Percentiles rank a stretch among this genome's conserved stretches.
These are phyloP conservation scores for Sporothrix brasiliensis DNA, from an alignment of 2,329 filamentous ascomycete genomes.

Conservation along the genomic window DNA sequence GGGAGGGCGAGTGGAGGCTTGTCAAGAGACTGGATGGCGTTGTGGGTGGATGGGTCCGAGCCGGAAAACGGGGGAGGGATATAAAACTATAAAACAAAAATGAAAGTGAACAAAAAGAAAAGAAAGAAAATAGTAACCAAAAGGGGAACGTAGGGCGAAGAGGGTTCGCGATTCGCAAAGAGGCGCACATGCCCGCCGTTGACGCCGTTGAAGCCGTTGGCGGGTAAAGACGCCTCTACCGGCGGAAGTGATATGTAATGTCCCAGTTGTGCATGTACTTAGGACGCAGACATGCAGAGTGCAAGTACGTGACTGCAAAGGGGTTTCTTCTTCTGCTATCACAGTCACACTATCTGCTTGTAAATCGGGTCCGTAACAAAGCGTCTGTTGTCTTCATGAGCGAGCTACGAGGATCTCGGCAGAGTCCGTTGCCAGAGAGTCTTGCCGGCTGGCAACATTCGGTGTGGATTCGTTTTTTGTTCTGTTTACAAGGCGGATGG, in stretches of 20 bases:
- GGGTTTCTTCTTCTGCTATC: too few species aligned
- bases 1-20: neutral
- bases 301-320: neutral
- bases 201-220: constrained; percentile 11
- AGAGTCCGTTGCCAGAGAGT: neutral
- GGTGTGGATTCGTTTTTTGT: neutral
- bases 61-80: neutral
- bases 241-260: neutral
- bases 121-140: neutral
- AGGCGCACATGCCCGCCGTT: neutral
- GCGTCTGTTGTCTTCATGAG: neutral
- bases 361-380: neutral
- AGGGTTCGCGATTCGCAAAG: neutral
- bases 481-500: neutral
- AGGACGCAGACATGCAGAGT: too few species aligned
- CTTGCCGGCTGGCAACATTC: neutral
- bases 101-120: neutral
- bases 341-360: neutral
- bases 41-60: neutral
- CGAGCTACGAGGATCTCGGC: neutral
- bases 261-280: too few species aligned
- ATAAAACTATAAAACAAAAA: too few species aligned
- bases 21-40: neutral
- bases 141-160: neutral
- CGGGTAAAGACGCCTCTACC: constrained; percentile 16